Evolutionary conservation across 352 stramenopile genomes (phyloP).

Genomic region (Pythium angustatum): DNA sequence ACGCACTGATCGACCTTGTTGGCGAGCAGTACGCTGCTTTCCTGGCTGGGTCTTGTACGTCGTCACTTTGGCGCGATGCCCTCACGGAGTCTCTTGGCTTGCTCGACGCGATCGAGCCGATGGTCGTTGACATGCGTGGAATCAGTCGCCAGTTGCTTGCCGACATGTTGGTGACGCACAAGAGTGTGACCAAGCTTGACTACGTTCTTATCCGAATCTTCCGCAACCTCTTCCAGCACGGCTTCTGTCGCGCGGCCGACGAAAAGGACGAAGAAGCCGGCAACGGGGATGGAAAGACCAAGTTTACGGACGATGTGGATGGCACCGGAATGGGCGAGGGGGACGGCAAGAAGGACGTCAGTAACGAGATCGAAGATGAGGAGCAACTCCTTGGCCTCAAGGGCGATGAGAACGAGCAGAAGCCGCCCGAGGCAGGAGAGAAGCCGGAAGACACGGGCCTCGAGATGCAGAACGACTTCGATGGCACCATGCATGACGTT

Average conservation of each 20-base stretch:
- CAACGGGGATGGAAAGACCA: conserved; percentile 87
- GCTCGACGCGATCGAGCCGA: conserved; percentile 63
- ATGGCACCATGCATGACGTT: conserved; percentile 98
- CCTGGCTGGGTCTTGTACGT: conserved; percentile 25
- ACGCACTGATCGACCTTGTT: conserved; percentile 47
- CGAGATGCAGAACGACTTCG: conserved; percentile 99
- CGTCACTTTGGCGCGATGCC: conserved; percentile 21
- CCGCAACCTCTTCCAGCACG: conserved; percentile 95
- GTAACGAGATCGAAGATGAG: conserved; percentile 99
- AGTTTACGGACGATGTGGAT: conserved; percentile 98
- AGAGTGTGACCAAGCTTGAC: conserved; percentile 93
- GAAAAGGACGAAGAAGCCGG: conserved; percentile 81
- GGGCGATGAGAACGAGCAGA: conserved; percentile 88
- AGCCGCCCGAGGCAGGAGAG: conserved; percentile 40
- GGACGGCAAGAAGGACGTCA: conserved; percentile 99
- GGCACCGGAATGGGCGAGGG: conserved; percentile 99
- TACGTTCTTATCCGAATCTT: conserved; percentile 97
- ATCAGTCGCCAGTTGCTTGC: conserved; percentile 81
- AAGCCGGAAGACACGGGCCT: conserved; percentile 94
- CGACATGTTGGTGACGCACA: conserved; percentile 84
- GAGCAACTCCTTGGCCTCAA: conserved; percentile 99
- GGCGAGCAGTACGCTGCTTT: conserved; percentile 50
- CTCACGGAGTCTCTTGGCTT: conserved; percentile 44
- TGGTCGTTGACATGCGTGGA: conserved; percentile 59
- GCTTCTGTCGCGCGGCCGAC: conserved; percentile 87